phyloP scores from a whole-genome alignment of 139 green algal species.

The Coelastrella sp. region DNA sequence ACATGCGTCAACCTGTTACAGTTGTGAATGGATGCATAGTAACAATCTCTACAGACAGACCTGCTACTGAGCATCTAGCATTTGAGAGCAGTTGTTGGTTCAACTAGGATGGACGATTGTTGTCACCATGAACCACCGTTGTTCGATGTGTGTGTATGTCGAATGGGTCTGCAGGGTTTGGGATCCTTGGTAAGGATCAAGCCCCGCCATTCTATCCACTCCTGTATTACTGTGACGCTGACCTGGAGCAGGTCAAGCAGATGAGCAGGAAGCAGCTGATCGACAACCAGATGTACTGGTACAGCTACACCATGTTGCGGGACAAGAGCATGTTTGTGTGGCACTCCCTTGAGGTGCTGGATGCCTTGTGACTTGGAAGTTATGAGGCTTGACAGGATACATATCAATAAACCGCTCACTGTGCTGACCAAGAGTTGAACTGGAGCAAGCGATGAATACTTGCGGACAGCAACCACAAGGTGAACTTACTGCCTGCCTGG shows the following conservation, averaged over 20 bases:
- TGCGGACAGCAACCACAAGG: no score
- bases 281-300: slow-evolving; percentile 12
- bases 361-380: not conserved
- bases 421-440: no score
- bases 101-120: no score
- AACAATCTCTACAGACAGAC: no score
- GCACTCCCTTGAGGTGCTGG: slow-evolving; percentile 15
- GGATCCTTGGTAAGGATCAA: slow-evolving; percentile 3
- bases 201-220: slow-evolving; percentile 27
- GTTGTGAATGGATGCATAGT: no score
- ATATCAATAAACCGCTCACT: no score
- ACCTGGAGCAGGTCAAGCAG: not conserved
- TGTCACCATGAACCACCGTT: no score
- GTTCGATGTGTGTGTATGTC: no score
- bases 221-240: slow-evolving; percentile 19
- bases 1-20: no score
- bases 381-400: not conserved
- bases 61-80: no score
- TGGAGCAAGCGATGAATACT: no score
- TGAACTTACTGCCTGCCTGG: not conserved
- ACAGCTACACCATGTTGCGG: slow-evolving; percentile 13
- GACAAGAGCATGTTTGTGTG: slow-evolving; percentile 33
- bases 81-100: no score
- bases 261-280: slow-evolving; percentile 12
- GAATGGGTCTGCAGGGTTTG: slow-evolving; percentile 23